Conservation (phyloP, 2,329 filamentous ascomycete genomes). For the Emmonsia crescens region DNA sequence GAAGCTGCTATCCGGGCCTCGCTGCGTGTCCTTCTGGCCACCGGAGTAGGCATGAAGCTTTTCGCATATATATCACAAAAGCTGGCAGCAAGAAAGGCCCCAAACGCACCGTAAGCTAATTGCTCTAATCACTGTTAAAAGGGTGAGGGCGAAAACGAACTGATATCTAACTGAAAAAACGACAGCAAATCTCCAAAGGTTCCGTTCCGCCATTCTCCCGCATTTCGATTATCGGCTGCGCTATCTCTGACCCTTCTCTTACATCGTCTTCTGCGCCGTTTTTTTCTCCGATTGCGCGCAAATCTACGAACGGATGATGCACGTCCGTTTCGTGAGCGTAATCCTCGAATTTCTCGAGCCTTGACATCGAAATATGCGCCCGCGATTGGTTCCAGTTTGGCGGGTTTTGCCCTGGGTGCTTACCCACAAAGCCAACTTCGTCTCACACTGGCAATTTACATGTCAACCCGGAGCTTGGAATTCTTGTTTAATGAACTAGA, state of each 20-base stretch:
- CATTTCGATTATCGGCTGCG: slow-evolving; percentile 68
- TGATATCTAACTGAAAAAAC: slow-evolving; percentile 3
- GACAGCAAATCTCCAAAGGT: slow-evolving; percentile 27
- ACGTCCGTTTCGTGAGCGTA: slow-evolving; percentile 67
- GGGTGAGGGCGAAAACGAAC: neutral
- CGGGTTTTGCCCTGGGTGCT: slow-evolving; percentile 71
- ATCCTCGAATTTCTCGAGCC: slow-evolving; percentile 61
- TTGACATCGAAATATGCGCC: slow-evolving; percentile 78
- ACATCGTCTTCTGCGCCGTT: slow-evolving; percentile 81
- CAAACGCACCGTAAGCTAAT: neutral
- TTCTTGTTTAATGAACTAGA: slow-evolving; percentile 78
- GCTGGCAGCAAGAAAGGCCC: neutral
- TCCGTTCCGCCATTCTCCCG: slow-evolving; percentile 46
- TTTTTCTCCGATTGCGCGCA: slow-evolving; percentile 67
- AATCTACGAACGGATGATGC: slow-evolving; percentile 74
- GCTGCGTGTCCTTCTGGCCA: slow-evolving; percentile 57
- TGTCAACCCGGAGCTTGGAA: slow-evolving; percentile 70
- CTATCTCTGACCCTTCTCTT: slow-evolving; percentile 77
- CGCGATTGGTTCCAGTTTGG: slow-evolving; percentile 78
- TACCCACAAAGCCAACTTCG: slow-evolving; percentile 62
- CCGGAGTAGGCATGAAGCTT: slow-evolving; percentile 52
- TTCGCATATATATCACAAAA: slow-evolving; percentile 40
- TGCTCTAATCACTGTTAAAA: neutral
- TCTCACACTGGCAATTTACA: slow-evolving; percentile 70
- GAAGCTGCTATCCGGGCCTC: slow-evolving; percentile 59